These are phyloP conservation scores for Teunomyces aglyptinius DNA, from an alignment of 805 yeast genomes.

Conservation along the genomic window DNA sequence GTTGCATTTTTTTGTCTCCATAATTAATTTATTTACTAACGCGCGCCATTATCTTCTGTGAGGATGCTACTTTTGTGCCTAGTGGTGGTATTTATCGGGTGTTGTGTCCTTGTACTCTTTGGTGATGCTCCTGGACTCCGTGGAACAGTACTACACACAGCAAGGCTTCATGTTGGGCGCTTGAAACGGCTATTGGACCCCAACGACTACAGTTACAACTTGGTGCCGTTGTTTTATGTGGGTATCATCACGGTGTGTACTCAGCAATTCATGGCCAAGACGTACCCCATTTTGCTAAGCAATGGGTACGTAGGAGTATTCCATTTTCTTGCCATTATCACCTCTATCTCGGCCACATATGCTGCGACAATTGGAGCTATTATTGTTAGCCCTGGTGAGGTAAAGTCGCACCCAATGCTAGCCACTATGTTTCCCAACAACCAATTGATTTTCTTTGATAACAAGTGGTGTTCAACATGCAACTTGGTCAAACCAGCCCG, in stretches of 20 bases:
- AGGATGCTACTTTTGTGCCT: constrained; percentile 1
- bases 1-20: neutral
- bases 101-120: constrained; percentile 37
- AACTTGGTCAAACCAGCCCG: constrained; percentile 51
- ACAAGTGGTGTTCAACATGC: constrained; percentile 49
- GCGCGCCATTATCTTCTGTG: neutral
- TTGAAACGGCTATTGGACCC: constrained; percentile 18
- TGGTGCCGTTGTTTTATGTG: constrained; percentile 43
- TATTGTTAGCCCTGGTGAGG: constrained; percentile 44
- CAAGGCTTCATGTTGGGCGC: constrained; percentile 12
- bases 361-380: constrained; percentile 37
- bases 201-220: constrained; percentile 34
- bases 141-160: constrained; percentile 31
- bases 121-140: constrained; percentile 48
- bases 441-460: constrained; percentile 51
- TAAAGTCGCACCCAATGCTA: constrained; percentile 10
- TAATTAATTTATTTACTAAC: neutral
- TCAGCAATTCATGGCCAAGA: constrained; percentile 28
- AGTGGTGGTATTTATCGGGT: constrained; percentile 8
- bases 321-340: constrained; percentile 22
- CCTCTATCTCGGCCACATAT: constrained; percentile 32
- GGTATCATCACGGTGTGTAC: constrained; percentile 34
- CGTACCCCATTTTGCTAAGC: constrained; percentile 15
- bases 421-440: constrained; percentile 39
- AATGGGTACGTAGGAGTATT: constrained; percentile 4